A percentile compares a stretch with the other conserved stretches of the same genome.
Evolutionary conservation across 768 basidiomycete genomes (phyloP).

Genomic region (Daedaleopsis nitida): DNA sequence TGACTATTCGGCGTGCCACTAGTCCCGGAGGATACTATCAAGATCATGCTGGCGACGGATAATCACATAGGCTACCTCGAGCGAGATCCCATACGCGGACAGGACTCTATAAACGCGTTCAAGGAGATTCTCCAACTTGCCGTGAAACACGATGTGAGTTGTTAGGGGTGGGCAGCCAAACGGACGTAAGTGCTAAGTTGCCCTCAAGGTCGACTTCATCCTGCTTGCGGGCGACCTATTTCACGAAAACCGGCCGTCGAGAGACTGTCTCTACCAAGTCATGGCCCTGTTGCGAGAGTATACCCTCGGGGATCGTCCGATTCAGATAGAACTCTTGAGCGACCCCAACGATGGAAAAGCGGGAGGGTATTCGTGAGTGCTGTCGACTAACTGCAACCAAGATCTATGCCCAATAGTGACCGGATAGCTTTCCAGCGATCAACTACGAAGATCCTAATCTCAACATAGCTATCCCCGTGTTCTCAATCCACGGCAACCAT

Average conservation of each 20-base stretch:
- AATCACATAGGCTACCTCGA: constrained; percentile 96
- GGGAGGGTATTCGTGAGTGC: constrained; percentile 75
- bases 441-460: constrained; percentile 98
- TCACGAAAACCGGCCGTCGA: constrained; percentile 94
- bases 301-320: constrained; percentile 83
- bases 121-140: constrained; percentile 91
- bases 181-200: background rate
- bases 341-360: constrained; percentile 92
- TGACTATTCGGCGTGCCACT: constrained; percentile 2
- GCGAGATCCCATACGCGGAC: constrained; percentile 90
- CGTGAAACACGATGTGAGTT: constrained; percentile 78
- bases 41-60: constrained; percentile 90
- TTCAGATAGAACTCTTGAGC: constrained; percentile 90
- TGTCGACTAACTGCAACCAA: background rate
- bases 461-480: constrained; percentile 94
- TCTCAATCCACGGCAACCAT: constrained; percentile 99
- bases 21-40: constrained; percentile 71
- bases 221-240: constrained; percentile 96
- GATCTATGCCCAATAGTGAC: constrained; percentile 4
- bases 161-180: background rate
- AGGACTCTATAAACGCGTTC: constrained; percentile 96
- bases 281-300: constrained; percentile 90
- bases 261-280: constrained; percentile 87
- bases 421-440: constrained; percentile 83
- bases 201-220: constrained; percentile 85